Conservation (phyloP, 2,329 filamentous ascomycete species). For the Beauveria scarabaeidicola region DNA sequence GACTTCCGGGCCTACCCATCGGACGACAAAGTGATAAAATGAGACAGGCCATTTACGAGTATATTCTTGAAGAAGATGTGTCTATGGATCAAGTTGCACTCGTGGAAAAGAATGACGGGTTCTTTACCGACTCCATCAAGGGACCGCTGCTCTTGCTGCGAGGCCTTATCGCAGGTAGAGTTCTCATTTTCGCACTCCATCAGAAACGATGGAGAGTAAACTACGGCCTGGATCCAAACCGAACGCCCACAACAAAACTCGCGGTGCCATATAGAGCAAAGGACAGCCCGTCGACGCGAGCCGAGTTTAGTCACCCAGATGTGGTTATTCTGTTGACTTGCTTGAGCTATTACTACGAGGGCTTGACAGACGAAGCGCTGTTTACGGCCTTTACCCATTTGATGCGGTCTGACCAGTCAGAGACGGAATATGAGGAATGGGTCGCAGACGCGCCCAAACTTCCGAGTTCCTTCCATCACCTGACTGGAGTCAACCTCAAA, state of each 20-base stretch:
- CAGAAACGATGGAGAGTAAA: constrained; percentile 58
- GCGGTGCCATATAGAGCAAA: constrained; percentile 54
- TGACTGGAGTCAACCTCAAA: constrained; percentile 49
- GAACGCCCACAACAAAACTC: constrained; percentile 35
- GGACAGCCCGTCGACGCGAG: constrained; percentile 42
- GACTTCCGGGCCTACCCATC: constrained; percentile 35
- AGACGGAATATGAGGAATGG: constrained; percentile 44
- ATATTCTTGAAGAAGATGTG: neutral
- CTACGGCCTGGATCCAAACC: constrained; percentile 44
- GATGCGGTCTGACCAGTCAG: constrained; percentile 38
- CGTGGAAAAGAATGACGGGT: neutral
- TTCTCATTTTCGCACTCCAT: constrained; percentile 44
- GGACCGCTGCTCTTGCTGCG: constrained; percentile 29
- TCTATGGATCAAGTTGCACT: neutral
- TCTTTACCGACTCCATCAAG: neutral
- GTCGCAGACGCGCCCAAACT: constrained; percentile 27
- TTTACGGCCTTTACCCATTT: constrained; percentile 34
- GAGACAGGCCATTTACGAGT: neutral
- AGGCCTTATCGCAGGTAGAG: constrained; percentile 46
- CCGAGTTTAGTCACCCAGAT: constrained; percentile 57
- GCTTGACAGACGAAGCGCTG: constrained; percentile 39
- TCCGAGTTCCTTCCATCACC: constrained; percentile 27
- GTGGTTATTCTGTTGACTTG: constrained; percentile 47
- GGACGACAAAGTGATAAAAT: constrained; percentile 22
- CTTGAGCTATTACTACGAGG: constrained; percentile 48